Percentiles rank a stretch among this genome's conserved stretches.
These are phyloP conservation scores for Trichosporon faecale DNA, from an alignment of 1,284 basidiomycete genomes.

Conservation along the genomic window DNA sequence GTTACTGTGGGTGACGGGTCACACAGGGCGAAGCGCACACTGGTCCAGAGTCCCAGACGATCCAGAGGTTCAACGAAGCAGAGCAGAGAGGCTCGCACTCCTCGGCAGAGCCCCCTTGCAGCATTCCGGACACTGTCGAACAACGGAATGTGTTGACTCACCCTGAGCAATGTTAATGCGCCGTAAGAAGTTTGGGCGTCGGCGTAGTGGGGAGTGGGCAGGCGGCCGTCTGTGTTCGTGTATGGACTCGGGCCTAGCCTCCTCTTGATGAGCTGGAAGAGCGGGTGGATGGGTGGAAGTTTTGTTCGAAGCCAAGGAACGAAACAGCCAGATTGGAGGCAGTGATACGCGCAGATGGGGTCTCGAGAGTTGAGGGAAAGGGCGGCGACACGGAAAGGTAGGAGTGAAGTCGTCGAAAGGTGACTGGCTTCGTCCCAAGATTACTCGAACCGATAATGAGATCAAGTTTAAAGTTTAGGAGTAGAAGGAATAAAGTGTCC, in stretches of 20 bases:
- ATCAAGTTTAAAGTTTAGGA: slow-evolving; percentile 4
- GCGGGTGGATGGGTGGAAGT: background rate
- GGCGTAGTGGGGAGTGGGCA: background rate
- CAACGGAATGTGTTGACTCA: background rate
- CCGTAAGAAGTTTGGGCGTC: background rate
- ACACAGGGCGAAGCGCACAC: background rate
- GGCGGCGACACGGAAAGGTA: background rate
- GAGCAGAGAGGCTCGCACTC: background rate
- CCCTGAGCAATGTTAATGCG: background rate
- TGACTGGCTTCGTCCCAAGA: slow-evolving; percentile 1
- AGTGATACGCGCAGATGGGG: background rate
- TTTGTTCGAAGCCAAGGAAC: background rate
- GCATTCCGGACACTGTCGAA: background rate
- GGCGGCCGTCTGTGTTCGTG: slow-evolving; percentile 8
- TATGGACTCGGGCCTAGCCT: slow-evolving; percentile 7
- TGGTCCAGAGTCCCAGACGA: background rate
- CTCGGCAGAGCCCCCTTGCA: background rate
- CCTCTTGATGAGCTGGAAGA: background rate
- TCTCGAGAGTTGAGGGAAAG: background rate
- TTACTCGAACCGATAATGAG: slow-evolving; percentile 6
- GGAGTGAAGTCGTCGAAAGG: background rate
- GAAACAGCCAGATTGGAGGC: background rate
- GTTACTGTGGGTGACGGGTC: background rate
- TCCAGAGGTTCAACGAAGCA: no score
- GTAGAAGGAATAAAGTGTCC: background rate